Evolutionary conservation across 1,284 basidiomycete species (phyloP).

Genomic region (Apiotrichum brassicae): DNA sequence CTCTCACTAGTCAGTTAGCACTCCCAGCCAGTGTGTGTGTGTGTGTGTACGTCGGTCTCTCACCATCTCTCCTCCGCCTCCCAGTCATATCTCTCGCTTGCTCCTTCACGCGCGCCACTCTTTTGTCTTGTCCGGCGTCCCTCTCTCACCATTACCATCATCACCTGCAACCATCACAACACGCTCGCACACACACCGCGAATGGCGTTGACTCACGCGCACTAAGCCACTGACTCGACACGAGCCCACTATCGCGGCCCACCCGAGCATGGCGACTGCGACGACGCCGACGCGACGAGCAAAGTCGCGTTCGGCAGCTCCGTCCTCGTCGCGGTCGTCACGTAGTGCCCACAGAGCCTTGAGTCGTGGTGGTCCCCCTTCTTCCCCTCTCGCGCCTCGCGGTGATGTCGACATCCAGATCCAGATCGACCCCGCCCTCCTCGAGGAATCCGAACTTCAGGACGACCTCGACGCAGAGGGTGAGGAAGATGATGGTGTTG

Average conservation of each 20-base stretch:
- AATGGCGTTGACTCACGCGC: not conserved
- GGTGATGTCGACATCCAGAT: conserved; percentile 5
- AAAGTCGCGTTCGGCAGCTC: conserved; percentile 14
- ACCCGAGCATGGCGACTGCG: conserved; percentile 13
- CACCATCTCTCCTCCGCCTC: no score
- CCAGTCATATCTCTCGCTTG: no score
- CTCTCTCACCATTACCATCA: not conserved
- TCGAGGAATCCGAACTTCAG: conserved; percentile 5
- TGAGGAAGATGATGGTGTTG: conserved; percentile 19
- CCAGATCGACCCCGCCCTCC: conserved; percentile 13
- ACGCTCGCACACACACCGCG: not conserved
- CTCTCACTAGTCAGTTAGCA: no score
- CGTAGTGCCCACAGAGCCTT: conserved; percentile 4
- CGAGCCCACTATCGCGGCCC: not conserved
- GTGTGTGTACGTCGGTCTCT: no score
- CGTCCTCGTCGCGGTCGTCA: conserved; percentile 16
- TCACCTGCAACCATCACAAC: not conserved
- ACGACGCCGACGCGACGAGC: conserved; percentile 18
- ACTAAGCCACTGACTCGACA: not conserved
- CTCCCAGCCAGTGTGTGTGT: no score
- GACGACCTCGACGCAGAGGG: conserved; percentile 21
- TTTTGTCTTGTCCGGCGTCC: no score
- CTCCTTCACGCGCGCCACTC: no score
- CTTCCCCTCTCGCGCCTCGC: conserved; percentile 4
- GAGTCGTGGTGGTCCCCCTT: not conserved